Evolutionary conservation across 2,329 filamentous ascomycete genomes (phyloP).

Genomic region (Ophiostoma sp.): DNA sequence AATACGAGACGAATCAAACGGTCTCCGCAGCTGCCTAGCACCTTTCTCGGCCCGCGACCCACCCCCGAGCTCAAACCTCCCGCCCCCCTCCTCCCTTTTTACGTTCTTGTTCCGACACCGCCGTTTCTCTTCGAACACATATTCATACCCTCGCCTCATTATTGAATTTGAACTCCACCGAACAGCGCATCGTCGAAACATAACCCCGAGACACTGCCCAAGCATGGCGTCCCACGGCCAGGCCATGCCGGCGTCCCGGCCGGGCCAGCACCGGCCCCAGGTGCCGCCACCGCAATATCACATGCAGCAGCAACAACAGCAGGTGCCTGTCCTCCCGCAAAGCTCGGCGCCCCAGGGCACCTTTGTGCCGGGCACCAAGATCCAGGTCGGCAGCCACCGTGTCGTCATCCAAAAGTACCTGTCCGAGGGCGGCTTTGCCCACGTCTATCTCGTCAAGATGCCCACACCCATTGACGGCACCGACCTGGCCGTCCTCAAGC

Average conservation of each 20-base stretch:
- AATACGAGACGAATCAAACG: neutral
- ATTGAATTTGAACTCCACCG: no score
- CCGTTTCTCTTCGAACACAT: neutral
- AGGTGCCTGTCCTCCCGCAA: neutral
- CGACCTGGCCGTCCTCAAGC: constrained; percentile 83
- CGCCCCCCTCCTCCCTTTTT: neutral
- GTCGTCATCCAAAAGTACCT: constrained; percentile 96
- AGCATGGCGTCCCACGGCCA: constrained; percentile 23
- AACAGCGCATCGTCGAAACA: neutral
- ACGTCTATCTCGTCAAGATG: constrained; percentile 94
- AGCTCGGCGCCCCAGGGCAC: constrained; percentile 68
- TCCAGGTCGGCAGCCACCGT: constrained; percentile 89
- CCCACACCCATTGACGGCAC: constrained; percentile 74
- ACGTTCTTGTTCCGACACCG: neutral
- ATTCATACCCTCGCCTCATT: neutral
- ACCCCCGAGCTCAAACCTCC: constrained; percentile 10
- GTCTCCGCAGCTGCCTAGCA: constrained; percentile 8
- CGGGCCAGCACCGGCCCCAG: constrained; percentile 11
- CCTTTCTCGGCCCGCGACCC: constrained; percentile 11
- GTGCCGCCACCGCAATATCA: constrained; percentile 13
- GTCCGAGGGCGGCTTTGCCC: constrained; percentile 95
- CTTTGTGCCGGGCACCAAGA: constrained; percentile 91
- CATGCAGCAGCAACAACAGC: neutral
- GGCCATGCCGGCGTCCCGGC: constrained; percentile 21
- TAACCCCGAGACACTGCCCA: neutral